Conservation (phyloP, 305 asterid species). For the Rubia tinctorum region DNA sequence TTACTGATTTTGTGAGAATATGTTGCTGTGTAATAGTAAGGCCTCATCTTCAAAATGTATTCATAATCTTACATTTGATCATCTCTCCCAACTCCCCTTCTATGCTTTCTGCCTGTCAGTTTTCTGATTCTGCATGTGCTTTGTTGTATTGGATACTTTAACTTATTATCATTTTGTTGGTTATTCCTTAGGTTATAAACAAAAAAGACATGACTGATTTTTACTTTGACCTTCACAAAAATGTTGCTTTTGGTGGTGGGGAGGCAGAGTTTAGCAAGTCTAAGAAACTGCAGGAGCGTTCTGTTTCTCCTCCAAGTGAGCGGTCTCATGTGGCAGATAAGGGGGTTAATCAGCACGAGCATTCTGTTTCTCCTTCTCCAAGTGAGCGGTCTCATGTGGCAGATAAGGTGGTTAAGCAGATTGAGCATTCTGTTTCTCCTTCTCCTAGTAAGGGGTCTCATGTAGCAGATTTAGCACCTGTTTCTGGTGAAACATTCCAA, state of each 20-base stretch:
- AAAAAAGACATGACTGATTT: conserved; percentile 73
- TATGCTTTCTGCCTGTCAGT: neutral
- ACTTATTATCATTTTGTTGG: conserved; percentile 10
- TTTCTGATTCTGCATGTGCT: conserved; percentile 1
- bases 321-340: conserved; percentile 30
- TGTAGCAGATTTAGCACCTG: conserved; percentile 26
- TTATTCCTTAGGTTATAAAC: conserved; percentile 65
- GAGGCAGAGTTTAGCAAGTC: conserved; percentile 41
- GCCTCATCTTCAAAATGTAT: neutral
- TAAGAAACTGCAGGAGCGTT: conserved; percentile 31
- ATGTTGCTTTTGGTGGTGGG: conserved; percentile 78
- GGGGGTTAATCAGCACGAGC: conserved; percentile 25
- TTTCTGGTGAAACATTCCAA: conserved; percentile 31
- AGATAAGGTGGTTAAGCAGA: conserved; percentile 9
- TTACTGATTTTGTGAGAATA: neutral
- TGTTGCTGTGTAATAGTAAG: neutral
- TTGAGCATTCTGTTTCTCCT: conserved; percentile 30
- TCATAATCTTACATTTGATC: neutral
- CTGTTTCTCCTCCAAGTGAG: neutral
- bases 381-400: conserved; percentile 27
- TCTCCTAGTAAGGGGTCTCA: conserved; percentile 38
- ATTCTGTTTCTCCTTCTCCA: conserved; percentile 36
- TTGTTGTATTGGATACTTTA: neutral
- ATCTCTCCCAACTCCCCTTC: neutral
- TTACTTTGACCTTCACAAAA: conserved; percentile 70